Conservation (phyloP, 2,329 filamentous ascomycete genomes). For the Neopestalotiopsis rosae region DNA sequence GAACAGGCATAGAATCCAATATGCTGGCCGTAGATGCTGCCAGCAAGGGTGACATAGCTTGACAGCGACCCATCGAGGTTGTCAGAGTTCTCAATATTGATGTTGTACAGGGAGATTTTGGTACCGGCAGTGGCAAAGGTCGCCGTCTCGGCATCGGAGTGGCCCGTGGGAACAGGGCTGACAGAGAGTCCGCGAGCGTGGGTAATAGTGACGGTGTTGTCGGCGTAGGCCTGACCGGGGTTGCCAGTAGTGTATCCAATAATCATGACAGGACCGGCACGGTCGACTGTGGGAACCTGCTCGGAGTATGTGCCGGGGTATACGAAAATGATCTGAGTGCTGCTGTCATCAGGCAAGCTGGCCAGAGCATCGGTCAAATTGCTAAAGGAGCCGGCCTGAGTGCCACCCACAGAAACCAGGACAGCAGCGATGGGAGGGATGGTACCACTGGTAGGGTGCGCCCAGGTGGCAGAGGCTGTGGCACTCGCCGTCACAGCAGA, state of each 20-base stretch:
- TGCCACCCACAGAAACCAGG: constrained; percentile 41
- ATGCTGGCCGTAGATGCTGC: constrained; percentile 46
- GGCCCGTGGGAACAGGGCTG: constrained; percentile 39
- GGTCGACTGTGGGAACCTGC: constrained; percentile 58
- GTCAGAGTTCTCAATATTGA: constrained; percentile 55
- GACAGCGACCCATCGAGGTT: constrained; percentile 46
- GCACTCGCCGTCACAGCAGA: constrained; percentile 30
- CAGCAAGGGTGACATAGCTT: constrained; percentile 44
- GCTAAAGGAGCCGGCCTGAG: constrained; percentile 31
- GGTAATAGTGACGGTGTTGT: constrained; percentile 62
- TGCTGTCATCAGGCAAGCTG: constrained; percentile 27
- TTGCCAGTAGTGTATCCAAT: constrained; percentile 65
- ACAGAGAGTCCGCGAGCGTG: constrained; percentile 15
- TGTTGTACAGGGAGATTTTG: constrained; percentile 66
- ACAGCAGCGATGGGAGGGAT: constrained; percentile 46
- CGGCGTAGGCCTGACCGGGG: constrained; percentile 46
- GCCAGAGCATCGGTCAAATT: constrained; percentile 36
- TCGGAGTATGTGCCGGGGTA: constrained; percentile 64
- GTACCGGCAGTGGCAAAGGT: constrained; percentile 50
- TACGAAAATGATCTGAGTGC: constrained; percentile 65
- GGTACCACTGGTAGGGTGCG: constrained; percentile 46
- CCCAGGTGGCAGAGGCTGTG: constrained; percentile 31
- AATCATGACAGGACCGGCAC: constrained; percentile 55
- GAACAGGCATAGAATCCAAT: constrained; percentile 53
- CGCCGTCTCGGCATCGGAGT: constrained; percentile 58